A percentile compares a stretch with the other conserved stretches of the same genome.
phyloP scores from a whole-genome alignment of 129 eudicot genomes.

The Centrapalus pauciflorus region DNA sequence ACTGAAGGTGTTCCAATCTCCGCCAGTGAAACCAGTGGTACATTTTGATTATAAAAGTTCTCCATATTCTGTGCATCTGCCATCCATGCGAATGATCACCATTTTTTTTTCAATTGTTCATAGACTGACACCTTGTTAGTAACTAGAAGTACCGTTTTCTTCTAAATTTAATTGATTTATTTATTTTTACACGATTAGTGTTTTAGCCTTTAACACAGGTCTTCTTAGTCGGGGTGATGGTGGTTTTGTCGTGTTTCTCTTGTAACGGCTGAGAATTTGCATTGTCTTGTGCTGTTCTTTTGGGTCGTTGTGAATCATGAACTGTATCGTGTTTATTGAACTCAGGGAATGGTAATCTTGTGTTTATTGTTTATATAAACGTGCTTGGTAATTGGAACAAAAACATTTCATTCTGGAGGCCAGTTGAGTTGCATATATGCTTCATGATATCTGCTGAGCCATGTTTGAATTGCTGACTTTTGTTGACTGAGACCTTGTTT shows the following conservation, averaged over 20 bases:
- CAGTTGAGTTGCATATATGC: too few species aligned
- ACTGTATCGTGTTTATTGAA: constrained; percentile 14
- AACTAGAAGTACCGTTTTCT: constrained; percentile 15
- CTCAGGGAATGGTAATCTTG: not conserved
- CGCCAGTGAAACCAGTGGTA: constrained; percentile 62
- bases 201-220: constrained; percentile 29
- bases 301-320: constrained; percentile 1
- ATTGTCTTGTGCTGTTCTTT: not conserved
- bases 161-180: constrained; percentile 19
- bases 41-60: constrained; percentile 30
- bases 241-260: constrained; percentile 12
- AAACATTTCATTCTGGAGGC: too few species aligned
- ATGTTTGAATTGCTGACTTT: too few species aligned
- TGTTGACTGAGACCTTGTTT: too few species aligned
- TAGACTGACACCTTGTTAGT: constrained; percentile 51
- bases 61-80: not conserved
- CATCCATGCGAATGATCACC: too few species aligned
- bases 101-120: constrained; percentile 36
- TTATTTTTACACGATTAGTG: constrained; percentile 26
- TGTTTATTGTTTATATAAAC: constrained; percentile 5
- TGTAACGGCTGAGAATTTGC: constrained; percentile 25
- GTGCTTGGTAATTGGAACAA: not conserved
- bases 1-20: constrained; percentile 58
- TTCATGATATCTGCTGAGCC: too few species aligned
- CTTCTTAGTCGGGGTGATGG: constrained; percentile 20